phyloP scores from a whole-genome alignment of 495 filamentous ascomycete species.

The Talaromyces liani region DNA sequence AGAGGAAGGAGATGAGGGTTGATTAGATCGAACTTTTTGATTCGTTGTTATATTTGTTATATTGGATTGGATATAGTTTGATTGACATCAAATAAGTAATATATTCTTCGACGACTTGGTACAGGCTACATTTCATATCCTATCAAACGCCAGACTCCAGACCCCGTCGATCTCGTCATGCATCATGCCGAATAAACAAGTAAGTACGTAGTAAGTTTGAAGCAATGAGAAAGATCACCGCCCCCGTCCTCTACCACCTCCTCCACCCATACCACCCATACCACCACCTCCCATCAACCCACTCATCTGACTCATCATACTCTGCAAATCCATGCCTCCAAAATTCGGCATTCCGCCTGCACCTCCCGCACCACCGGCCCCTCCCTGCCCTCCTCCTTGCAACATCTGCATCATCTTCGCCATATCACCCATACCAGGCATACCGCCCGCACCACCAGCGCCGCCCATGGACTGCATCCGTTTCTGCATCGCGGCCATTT shows the following conservation, averaged over 20 bases:
- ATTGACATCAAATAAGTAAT: neutral
- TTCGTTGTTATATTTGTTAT: neutral
- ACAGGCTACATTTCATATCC: neutral
- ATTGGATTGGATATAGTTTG: neutral
- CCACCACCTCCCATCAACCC: conserved; percentile 49
- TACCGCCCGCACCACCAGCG: conserved; percentile 38
- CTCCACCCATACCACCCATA: conserved; percentile 24
- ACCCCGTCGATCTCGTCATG: neutral
- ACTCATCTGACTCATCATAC: conserved; percentile 81
- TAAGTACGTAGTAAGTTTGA: neutral
- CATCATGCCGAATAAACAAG: neutral
- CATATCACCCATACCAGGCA: conserved; percentile 65
- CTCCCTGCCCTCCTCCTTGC: conserved; percentile 40
- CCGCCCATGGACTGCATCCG: conserved; percentile 88
- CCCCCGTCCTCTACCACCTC: conserved; percentile 32
- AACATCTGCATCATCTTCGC: conserved; percentile 77
- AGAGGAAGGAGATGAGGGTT: conserved; percentile 1
- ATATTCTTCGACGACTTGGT: neutral
- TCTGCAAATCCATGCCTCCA: conserved; percentile 71
- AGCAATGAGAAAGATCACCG: conserved; percentile 16
- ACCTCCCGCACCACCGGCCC: conserved; percentile 21
- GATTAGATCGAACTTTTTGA: neutral
- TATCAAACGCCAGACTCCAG: neutral
- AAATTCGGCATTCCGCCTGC: conserved; percentile 36
- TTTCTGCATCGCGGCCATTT: conserved; percentile 97